Evolutionary conservation across 345 rosid species (phyloP).

Genomic region (Boechera divaricarpa): DNA sequence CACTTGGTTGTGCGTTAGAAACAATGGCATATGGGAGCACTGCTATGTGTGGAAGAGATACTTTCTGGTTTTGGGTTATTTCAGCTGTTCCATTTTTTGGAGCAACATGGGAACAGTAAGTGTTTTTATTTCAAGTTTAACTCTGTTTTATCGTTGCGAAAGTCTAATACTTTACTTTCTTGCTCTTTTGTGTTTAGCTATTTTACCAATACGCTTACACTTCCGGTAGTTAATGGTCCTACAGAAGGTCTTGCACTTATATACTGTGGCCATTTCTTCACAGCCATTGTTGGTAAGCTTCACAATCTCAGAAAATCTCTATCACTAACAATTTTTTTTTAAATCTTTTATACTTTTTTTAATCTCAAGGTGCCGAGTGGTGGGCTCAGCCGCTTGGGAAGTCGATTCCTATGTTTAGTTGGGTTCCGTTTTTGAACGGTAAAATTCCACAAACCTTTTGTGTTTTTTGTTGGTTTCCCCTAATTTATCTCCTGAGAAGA

Average conservation of each 20-base stretch:
- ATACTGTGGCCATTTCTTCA: constrained; percentile 73
- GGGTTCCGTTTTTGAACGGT: constrained; percentile 86
- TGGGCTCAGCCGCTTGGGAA: constrained; percentile 76
- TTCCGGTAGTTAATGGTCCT: constrained; percentile 95
- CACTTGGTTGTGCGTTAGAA: constrained; percentile 99
- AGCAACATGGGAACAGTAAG: constrained; percentile 99
- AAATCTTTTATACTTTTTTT: constrained; percentile 15
- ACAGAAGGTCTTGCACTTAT: constrained; percentile 96
- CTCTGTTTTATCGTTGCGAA: neutral
- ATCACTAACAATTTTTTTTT: neutral
- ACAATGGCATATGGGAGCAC: constrained; percentile 90
- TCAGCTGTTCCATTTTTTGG: constrained; percentile 92
- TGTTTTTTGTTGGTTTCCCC: neutral
- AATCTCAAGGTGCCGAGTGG: constrained; percentile 85
- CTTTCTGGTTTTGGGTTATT: constrained; percentile 96
- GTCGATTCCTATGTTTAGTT: constrained; percentile 70
- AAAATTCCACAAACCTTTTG: constrained; percentile 29
- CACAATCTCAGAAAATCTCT: constrained; percentile 11
- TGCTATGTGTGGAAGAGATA: constrained; percentile 88
- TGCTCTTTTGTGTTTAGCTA: constrained; percentile 56
- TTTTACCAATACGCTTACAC: constrained; percentile 89
- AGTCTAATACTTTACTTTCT: constrained; percentile 28
- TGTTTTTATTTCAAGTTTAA: constrained; percentile 18
- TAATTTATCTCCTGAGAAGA: neutral
- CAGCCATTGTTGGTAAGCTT: constrained; percentile 83